phyloP scores from a whole-genome alignment of 2,329 filamentous ascomycete genomes.

The Alternaria conjuncta region DNA sequence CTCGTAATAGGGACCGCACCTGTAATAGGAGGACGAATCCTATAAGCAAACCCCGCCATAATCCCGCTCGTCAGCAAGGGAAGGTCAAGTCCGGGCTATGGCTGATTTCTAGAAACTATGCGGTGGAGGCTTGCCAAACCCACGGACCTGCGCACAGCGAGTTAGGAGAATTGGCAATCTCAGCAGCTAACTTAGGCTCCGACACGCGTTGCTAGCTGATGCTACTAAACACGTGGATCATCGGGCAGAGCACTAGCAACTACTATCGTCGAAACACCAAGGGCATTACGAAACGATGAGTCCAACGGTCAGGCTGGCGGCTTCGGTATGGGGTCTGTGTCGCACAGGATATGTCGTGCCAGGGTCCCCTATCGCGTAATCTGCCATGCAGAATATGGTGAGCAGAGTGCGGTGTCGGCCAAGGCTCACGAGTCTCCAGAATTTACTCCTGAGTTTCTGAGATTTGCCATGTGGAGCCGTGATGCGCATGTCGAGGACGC shows the following conservation, averaged over 20 bases:
- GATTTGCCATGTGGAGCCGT: not conserved
- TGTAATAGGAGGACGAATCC: slow-evolving; percentile 24
- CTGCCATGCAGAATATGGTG: slow-evolving; percentile 33
- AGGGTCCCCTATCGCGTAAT: slow-evolving; percentile 33
- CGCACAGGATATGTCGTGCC: slow-evolving; percentile 37
- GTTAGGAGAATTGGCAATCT: slow-evolving; percentile 32
- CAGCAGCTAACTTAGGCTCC: slow-evolving; percentile 17
- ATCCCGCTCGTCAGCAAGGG: slow-evolving; percentile 35
- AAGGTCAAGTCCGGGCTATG: slow-evolving; percentile 24
- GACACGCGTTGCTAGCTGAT: slow-evolving; percentile 16
- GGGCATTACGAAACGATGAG: slow-evolving; percentile 23
- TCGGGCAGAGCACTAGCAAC: slow-evolving; percentile 12
- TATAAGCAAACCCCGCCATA: slow-evolving; percentile 42
- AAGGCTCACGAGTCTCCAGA: slow-evolving; percentile 8
- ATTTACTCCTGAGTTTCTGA: not conserved
- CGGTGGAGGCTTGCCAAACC: slow-evolving; percentile 20
- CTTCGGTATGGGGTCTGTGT: slow-evolving; percentile 29
- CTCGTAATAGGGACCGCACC: slow-evolving; percentile 2
- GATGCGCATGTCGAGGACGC: slow-evolving; percentile 1
- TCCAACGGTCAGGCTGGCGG: slow-evolving; percentile 20
- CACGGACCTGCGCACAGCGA: slow-evolving; percentile 13
- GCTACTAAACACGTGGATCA: slow-evolving; percentile 16
- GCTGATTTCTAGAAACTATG: slow-evolving; percentile 32
- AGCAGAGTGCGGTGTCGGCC: slow-evolving; percentile 24
- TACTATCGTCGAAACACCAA: slow-evolving; percentile 15